Evolutionary conservation across 1,284 basidiomycete species (phyloP), one percentile per base, ranked within the genome.

Genomic region (Melampsora larici-populina): DNA sequence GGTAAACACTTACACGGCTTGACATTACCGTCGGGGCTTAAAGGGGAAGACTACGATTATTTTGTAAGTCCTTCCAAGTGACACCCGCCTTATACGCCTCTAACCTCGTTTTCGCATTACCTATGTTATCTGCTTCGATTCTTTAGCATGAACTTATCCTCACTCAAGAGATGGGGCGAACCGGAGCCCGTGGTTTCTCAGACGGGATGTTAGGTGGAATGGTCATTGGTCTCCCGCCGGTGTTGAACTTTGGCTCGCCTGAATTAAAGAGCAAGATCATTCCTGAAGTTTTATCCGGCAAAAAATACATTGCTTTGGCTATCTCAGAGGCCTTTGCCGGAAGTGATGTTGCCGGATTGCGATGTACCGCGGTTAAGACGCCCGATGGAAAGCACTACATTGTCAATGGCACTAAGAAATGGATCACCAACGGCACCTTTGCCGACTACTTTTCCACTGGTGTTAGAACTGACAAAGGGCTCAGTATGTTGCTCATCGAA

Each of bases 241-340:
- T 93, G 55, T 86, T 94, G 79, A 93, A 94, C 85, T 95, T 93
- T 81, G 93, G 90, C 36, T 88, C 88, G 33, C 87, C 90, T 24
- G 91, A 89, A 81, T 85, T 95, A 46, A 91, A 91, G 83, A 88
- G 89, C 78, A 89, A 89, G 81, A 86, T 97, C 78, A 87, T 96
- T 29, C 90, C 91, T 51, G 92, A 93, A 29, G 89, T 95, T 3
- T 86, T 97, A 62, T 85, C 87, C 13, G 93, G 90, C 26, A 90
- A 90, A 84, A 95, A 93, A 84, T 94, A 92, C 78, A 88, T 88
- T 81, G 85, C 89, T 80, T 87, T 98, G 71, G 94, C 94, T 43
- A 91, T 97, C 79, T 88, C 89, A n/a, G 91, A 92, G 84, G 93
- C 95, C 0, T 92, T 92, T 81, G 95, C 94, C 3, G 94, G 94